Evolutionary conservation across 2,329 filamentous ascomycete genomes (phyloP).

Genomic region (Alternaria sp.): DNA sequence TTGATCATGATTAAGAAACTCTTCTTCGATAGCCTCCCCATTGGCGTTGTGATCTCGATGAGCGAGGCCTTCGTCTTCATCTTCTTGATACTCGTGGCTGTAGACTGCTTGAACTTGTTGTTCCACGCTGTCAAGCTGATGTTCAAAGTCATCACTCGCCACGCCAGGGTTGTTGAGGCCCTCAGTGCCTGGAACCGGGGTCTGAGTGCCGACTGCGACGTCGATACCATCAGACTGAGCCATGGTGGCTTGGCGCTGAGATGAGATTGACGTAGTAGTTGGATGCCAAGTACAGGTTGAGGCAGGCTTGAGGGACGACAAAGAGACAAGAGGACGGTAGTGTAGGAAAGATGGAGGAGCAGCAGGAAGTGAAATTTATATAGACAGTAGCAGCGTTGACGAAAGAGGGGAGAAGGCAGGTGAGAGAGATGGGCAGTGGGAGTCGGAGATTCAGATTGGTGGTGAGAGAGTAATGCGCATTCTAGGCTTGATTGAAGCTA

Average conservation of each 20-base stretch:
- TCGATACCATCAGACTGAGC: conserved; percentile 4
- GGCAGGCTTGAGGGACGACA: neutral
- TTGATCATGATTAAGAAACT: neutral
- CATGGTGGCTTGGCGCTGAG: neutral
- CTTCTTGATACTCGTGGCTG: neutral
- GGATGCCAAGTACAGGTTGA: neutral
- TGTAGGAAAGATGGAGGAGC: conserved; percentile 3
- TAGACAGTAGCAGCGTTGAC: neutral
- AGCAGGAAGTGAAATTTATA: neutral
- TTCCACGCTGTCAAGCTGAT: neutral
- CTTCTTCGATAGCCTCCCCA: neutral
- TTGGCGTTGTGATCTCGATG: neutral
- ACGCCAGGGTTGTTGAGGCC: neutral
- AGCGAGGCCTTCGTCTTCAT: neutral
- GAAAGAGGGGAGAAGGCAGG: neutral
- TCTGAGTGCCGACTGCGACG: conserved; percentile 6
- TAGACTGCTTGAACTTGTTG: neutral
- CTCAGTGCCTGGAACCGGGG: neutral
- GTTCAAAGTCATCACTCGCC: neutral
- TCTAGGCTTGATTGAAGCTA: neutral
- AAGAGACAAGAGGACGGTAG: neutral
- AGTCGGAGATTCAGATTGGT: neutral
- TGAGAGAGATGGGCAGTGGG: neutral
- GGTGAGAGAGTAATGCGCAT: neutral
- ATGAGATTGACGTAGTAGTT: neutral